Evolutionary conservation across 805 yeast species (phyloP).

Genomic region (Trichomonascus vanleenenianus): DNA sequence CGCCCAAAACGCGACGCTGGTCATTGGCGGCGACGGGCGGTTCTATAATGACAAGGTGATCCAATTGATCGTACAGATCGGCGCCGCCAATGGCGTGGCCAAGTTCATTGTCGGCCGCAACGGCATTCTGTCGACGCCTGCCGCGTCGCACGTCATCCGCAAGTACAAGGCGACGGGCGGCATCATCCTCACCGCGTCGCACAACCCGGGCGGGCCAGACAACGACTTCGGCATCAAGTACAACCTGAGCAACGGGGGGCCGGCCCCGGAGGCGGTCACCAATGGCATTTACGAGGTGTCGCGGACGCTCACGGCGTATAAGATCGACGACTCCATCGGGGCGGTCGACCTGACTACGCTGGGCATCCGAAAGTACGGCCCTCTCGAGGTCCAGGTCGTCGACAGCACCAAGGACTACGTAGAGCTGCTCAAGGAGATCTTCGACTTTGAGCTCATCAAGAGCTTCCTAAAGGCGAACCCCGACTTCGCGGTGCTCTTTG

Average conservation of each 20-base stretch:
- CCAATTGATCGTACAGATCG: slow-evolving; percentile 71
- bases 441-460: slow-evolving; percentile 78
- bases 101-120: slow-evolving; percentile 80
- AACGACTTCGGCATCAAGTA: slow-evolving; percentile 94
- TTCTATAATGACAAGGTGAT: slow-evolving; percentile 78
- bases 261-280: slow-evolving; percentile 95
- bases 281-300: slow-evolving; percentile 74
- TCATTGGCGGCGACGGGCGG: slow-evolving; percentile 96
- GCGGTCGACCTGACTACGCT: slow-evolving; percentile 52
- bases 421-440: slow-evolving; percentile 69
- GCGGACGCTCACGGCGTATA: slow-evolving; percentile 50
- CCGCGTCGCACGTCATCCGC: slow-evolving; percentile 90
- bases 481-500: slow-evolving; percentile 72
- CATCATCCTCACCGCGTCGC: slow-evolving; percentile 91
- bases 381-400: slow-evolving; percentile 68
- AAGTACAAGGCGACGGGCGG: slow-evolving; percentile 74
- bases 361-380: slow-evolving; percentile 49
- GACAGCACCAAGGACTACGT: slow-evolving; percentile 78
- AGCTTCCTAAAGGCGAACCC: slow-evolving; percentile 49
- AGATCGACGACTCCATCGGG: slow-evolving; percentile 50
- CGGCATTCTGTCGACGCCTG: slow-evolving; percentile 91
- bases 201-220: slow-evolving; percentile 94
- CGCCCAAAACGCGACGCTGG: slow-evolving; percentile 59
- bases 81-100: slow-evolving; percentile 85
- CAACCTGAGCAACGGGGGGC: slow-evolving; percentile 92